phyloP scores from a whole-genome alignment of 148 eudicot species.

The Vaccinium myrtillus region DNA sequence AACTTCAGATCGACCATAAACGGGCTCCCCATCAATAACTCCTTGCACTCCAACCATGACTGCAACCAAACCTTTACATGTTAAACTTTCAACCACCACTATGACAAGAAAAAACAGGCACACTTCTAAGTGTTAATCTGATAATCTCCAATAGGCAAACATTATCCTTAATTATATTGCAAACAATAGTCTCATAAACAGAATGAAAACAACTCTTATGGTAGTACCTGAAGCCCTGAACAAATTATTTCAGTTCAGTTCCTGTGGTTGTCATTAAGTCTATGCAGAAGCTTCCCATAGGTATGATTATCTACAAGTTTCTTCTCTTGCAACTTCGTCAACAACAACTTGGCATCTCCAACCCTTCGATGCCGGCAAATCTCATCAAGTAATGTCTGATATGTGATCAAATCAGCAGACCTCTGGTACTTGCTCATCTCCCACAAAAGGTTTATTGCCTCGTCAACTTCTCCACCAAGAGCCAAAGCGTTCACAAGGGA shows the following conservation, averaged over 20 bases:
- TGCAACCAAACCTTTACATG: neutral
- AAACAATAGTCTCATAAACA: neutral
- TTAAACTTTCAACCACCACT: neutral
- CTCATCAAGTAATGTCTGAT: conserved; percentile 63
- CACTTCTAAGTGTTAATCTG: neutral
- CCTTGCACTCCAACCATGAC: neutral
- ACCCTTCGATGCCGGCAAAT: conserved; percentile 43
- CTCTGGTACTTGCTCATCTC: conserved; percentile 62
- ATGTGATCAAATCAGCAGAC: conserved; percentile 64
- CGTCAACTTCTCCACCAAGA: conserved; percentile 72
- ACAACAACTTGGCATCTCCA: conserved; percentile 49
- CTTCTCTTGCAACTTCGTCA: conserved; percentile 57
- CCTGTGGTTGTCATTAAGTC: conserved; percentile 40
- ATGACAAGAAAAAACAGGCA: neutral
- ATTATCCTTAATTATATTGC: too few species aligned
- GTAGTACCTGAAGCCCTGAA: neutral
- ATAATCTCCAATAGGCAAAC: too few species aligned
- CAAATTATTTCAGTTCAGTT: conserved; percentile 8
- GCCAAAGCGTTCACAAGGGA: conserved; percentile 75
- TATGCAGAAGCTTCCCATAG: conserved; percentile 39
- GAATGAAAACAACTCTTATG: conserved; percentile 1
- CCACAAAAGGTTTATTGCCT: conserved; percentile 59
- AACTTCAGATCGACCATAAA: neutral
- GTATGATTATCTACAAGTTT: conserved; percentile 43
- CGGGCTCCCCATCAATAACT: neutral